These are phyloP conservation scores for Suhomyces sp. DNA, from an alignment of 805 yeast species.

Conservation along the genomic window DNA sequence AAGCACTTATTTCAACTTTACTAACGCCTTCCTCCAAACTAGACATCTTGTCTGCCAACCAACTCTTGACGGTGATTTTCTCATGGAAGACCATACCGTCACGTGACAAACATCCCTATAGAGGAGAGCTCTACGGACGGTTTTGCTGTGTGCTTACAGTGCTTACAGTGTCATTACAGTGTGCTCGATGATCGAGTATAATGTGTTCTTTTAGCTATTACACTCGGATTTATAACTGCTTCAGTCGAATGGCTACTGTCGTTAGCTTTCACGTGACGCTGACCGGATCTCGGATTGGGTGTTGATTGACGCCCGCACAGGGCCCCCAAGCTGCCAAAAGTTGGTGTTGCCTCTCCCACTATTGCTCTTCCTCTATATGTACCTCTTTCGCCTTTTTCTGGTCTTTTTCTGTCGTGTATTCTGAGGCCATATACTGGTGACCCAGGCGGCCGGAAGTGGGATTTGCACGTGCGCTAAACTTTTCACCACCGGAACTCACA, in stretches of 20 bases:
- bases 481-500: neutral
- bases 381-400: neutral
- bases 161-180: no score
- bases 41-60: constrained; percentile 3
- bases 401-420: neutral
- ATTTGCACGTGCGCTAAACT: neutral
- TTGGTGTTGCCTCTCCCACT: neutral
- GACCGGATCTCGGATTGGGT: neutral
- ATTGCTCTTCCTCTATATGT: neutral
- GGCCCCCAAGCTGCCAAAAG: neutral
- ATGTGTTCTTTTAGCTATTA: no score
- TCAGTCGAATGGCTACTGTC: no score
- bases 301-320: neutral
- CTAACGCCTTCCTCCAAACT: constrained; percentile 9
- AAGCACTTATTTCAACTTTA: constrained; percentile 4
- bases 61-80: no score
- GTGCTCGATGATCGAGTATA: no score
- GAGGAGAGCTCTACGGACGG: no score
- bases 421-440: neutral
- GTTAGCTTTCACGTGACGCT: neutral
- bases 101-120: neutral
- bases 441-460: neutral
- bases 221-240: no score
- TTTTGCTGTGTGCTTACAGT: no score
- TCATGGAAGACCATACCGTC: neutral